A percentile compares a stretch with the other conserved stretches of the same genome.
These are phyloP conservation scores for Hypocrella siamensis DNA, from an alignment of 2,329 filamentous ascomycete genomes.

Conservation along the genomic window DNA sequence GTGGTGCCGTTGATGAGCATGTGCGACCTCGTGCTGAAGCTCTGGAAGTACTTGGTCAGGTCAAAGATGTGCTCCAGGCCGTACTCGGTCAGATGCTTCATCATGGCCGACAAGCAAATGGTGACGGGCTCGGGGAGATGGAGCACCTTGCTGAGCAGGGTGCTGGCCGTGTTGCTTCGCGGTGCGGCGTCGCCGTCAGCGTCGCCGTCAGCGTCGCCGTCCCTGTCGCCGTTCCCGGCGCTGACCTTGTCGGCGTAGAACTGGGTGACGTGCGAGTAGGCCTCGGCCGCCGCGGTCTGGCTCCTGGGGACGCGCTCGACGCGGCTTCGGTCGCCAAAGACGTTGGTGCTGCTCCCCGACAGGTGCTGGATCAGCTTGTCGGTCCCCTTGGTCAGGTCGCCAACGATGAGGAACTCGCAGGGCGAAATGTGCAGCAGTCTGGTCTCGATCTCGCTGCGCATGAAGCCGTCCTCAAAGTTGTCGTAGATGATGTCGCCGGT, in stretches of 20 bases:
- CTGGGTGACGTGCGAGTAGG: constrained; percentile 75
- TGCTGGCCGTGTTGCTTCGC: constrained; percentile 39
- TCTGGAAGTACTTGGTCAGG: constrained; percentile 91
- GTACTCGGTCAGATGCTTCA: constrained; percentile 80
- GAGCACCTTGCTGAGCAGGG: constrained; percentile 72
- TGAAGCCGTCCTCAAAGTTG: constrained; percentile 91
- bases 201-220: constrained; percentile 18
- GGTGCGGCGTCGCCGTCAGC: constrained; percentile 45
- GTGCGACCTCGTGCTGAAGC: constrained; percentile 83
- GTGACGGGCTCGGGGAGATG: constrained; percentile 74
- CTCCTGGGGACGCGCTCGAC: constrained; percentile 63
- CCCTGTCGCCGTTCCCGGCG: too few species aligned
- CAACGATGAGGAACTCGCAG: constrained; percentile 87
- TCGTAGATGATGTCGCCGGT: constrained; percentile 96
- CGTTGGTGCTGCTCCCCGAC: constrained; percentile 75
- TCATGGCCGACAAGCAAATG: constrained; percentile 91
- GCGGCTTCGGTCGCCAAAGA: constrained; percentile 80
- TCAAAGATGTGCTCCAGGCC: constrained; percentile 91
- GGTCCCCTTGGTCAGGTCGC: constrained; percentile 75
- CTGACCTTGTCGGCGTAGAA: constrained; percentile 86
- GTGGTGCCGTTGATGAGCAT: constrained; percentile 96
- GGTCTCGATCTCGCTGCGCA: constrained; percentile 92
- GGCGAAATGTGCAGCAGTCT: constrained; percentile 89
- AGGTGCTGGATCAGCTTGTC: constrained; percentile 86
- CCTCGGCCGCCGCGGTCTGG: constrained; percentile 70